Base-by-base conservation (phyloP, 2,329 filamentous ascomycete genomes). In the Tolypocladium capitatum region DNA sequence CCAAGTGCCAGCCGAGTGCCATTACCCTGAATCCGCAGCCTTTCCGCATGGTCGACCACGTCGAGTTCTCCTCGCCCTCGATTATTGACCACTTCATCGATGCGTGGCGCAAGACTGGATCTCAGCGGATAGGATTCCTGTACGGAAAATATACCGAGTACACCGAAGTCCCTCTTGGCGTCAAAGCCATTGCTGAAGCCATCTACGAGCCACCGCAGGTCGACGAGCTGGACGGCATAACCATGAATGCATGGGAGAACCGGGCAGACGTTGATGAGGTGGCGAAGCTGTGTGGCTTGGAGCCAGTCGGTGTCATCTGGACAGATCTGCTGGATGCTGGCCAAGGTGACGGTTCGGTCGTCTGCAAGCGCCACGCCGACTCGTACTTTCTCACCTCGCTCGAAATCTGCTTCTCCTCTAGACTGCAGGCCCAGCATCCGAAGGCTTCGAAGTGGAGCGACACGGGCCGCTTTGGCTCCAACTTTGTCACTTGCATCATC, bases 31-130 rank as follows among this genome's bases (percentile, higher is more conserved):
- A 97, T 61, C 88, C 89, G 5, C 92, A 98, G 65, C 76, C 84
- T 20, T 98, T 91, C 64, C 87, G 92, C 46, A 96, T 92, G 86
- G 90, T 98, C 4, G 92, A 98, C 59, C 92, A 98, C 63, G 92
- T 98, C 53, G 94, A 98, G 65, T 97, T 98, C 62, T 83, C 91
- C 2, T 83, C 86, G 1, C 82, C 88, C 3, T 75, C 81, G 47
- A 78, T 97, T 32, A 86, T 97, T 57, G 86, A 98, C 62, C 80
- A 78, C n/a, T 81, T 97, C 48, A 80, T 98, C 54, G 82, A 96
- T 59, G 86, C 91, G 49, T 98, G 92, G 91, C 78, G 94, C 56
- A 83, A 80, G 54, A 89, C 86, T 2, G 91, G 89, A 4, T 69
- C 76, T 28, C 92, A 98, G 63, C 78, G 92, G 36, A 65, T 97